Conservation (phyloP, 139 green algal genomes). For the Tetraselmis striata region DNA sequence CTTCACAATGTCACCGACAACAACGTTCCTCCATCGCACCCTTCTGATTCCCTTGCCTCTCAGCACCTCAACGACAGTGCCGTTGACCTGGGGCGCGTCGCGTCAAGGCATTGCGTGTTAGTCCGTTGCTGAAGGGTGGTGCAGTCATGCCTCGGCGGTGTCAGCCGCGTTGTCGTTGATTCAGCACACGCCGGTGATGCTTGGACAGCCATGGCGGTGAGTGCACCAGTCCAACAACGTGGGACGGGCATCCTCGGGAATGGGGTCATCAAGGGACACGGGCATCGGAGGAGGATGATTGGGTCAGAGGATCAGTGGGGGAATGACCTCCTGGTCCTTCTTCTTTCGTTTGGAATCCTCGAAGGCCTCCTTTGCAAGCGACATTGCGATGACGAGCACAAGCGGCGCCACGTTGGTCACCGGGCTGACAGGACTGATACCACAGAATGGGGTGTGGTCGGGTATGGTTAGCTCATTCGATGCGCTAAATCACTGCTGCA, state of each 20-base stretch:
- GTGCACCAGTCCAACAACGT: too few relatives aligned
- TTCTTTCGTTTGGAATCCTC: constrained; percentile 28
- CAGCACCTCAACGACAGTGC: constrained; percentile 3
- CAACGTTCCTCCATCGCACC: constrained; percentile 6
- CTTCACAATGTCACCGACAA: constrained; percentile 21
- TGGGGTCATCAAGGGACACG: too few relatives aligned
- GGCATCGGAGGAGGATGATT: too few relatives aligned
- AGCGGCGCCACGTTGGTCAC: constrained; percentile 23
- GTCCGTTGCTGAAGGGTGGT: too few relatives aligned
- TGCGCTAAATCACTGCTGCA: too few relatives aligned
- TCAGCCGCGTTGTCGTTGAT: too few relatives aligned
- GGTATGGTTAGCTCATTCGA: neutral
- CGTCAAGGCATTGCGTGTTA: too few relatives aligned
- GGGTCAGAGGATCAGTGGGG: too few relatives aligned
- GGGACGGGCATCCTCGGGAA: too few relatives aligned
- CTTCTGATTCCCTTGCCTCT: neutral
- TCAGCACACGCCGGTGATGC: too few relatives aligned
- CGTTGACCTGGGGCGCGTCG: neutral
- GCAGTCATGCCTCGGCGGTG: too few relatives aligned
- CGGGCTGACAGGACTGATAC: constrained; percentile 24
- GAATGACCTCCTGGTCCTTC: constrained; percentile 29
- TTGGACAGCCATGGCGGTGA: too few relatives aligned
- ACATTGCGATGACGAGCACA: constrained; percentile 51
- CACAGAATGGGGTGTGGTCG: neutral
- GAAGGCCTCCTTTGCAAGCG: constrained; percentile 37